Evolutionary conservation across 2,329 filamentous ascomycete genomes (phyloP), one percentile per base, ranked within the genome.

Genomic region (Xylaria sp.): DNA sequence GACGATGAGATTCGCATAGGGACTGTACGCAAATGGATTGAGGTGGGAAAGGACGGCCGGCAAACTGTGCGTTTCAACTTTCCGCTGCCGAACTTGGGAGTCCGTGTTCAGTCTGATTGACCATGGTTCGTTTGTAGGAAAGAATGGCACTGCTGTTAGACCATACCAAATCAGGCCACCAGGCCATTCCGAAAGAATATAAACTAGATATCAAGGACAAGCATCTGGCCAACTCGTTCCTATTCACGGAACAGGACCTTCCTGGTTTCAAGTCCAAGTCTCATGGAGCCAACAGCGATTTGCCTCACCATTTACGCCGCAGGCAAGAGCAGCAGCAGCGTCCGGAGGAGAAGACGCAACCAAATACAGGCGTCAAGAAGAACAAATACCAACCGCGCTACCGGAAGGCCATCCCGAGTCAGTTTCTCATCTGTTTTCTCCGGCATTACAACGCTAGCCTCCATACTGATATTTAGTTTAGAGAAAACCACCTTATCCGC

Each of bases 211-310:
- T 93, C 55, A 90, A 81, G 64, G 84, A 85, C 59, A 76, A 80
- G 63, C 79, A 87, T n/a, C 89, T 95, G 40, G 89, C 88, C 76
- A 98, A 97, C 80, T 96, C 94, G 23, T 97, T 92, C 78, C 85
- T 98, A 65, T 99, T 99, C 78, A 94, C 92, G 48, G 96, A 99
- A 81, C 94, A 97, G 79, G 93, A 98, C 76, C 86, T 97, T 25
- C 92, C 94, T 0, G 93, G 93, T 44, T 94, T 90, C 81, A 87
- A 87, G 74, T 83, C 84, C 21, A 87, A 86, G 78, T 87, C 87
- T n/a, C 85, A 88, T 62, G 85, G 86, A 9, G 81, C 87, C 3
- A 86, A 85, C 53, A 85, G 84, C 21, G 86, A 89, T 61, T 88
- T 91, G 68, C 89, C 89, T 4, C 81, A 84, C 5, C 85, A 88